A percentile compares a stretch with the other conserved stretches of the same genome.
phyloP scores from a whole-genome alignment of 2,329 filamentous ascomycete genomes.

The Coniella vitis region DNA sequence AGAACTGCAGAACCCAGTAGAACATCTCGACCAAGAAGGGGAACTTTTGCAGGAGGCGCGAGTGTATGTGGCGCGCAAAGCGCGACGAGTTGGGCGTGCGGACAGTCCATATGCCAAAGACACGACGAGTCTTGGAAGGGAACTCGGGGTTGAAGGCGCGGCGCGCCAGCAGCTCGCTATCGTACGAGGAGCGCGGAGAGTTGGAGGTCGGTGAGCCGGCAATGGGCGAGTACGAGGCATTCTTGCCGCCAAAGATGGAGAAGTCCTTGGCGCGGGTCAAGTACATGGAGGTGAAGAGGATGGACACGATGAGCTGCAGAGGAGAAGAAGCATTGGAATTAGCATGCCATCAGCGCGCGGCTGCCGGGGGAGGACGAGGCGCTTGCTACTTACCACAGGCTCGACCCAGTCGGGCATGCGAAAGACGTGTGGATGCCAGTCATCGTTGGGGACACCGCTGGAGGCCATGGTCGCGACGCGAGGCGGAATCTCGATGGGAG shows the following conservation, averaged over 20 bases:
- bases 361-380: too few species aligned
- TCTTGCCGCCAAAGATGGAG: constrained; percentile 23
- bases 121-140: constrained; percentile 23
- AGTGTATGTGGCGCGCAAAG: constrained; percentile 51
- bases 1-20: constrained; percentile 62
- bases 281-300: constrained; percentile 31
- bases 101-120: constrained; percentile 26
- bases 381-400: constrained; percentile 24
- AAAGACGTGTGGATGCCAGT: constrained; percentile 17
- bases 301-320: constrained; percentile 28
- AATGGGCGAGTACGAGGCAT: constrained; percentile 4
- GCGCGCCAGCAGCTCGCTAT: constrained; percentile 15
- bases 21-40: constrained; percentile 69
- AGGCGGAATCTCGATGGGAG: not conserved
- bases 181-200: constrained; percentile 15
- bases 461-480: constrained; percentile 1
- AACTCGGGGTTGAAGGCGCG: constrained; percentile 20
- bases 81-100: constrained; percentile 50
- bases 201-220: constrained; percentile 12
- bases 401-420: constrained; percentile 29
- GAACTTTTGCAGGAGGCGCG: constrained; percentile 53
- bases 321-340: too few species aligned
- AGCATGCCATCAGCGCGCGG: too few species aligned
- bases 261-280: constrained; percentile 30
- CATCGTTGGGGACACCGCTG: constrained; percentile 6